Evolutionary conservation across 140 eudicot species (phyloP).

Genomic region (Stevia rebaudiana): DNA sequence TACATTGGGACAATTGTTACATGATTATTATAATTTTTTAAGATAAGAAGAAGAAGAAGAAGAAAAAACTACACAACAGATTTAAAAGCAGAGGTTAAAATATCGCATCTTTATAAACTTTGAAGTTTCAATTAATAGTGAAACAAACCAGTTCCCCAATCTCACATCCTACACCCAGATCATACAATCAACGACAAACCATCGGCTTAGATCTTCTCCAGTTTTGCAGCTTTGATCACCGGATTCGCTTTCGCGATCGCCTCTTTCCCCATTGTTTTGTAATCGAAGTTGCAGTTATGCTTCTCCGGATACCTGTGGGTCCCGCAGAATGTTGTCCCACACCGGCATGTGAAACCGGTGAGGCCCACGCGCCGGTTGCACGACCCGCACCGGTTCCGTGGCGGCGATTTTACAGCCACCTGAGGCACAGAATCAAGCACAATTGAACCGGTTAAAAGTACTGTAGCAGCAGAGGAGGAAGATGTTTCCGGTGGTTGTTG

Average conservation of each 20-base stretch:
- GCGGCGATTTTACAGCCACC: constrained; percentile 14
- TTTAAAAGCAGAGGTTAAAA: too few species aligned
- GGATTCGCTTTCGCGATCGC: constrained; percentile 49
- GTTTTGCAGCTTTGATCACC: constrained; percentile 38
- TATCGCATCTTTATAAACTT: background rate
- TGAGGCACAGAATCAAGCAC: background rate
- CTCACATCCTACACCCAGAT: background rate
- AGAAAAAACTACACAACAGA: too few species aligned
- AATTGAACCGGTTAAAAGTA: background rate
- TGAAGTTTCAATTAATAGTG: too few species aligned
- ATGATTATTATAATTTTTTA: too few species aligned
- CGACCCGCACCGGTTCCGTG: constrained; percentile 42
- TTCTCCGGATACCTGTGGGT: constrained; percentile 54
- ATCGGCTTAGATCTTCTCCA: constrained; percentile 36
- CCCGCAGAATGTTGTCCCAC: constrained; percentile 55
- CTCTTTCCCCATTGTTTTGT: constrained; percentile 39
- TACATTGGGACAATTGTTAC: too few species aligned
- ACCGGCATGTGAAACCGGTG: constrained; percentile 52
- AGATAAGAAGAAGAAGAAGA: too few species aligned
- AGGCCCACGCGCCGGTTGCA: constrained; percentile 58
- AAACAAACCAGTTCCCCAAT: constrained; percentile 7
- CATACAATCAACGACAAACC: background rate
- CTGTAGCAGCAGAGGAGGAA: too few species aligned
- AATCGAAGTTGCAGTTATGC: constrained; percentile 41
- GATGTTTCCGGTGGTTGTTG: constrained; percentile 12